Evolutionary conservation across 2,329 filamentous ascomycete species (phyloP), one percentile per base, ranked within the genome.

Genomic region (Penicillium frequentans): DNA sequence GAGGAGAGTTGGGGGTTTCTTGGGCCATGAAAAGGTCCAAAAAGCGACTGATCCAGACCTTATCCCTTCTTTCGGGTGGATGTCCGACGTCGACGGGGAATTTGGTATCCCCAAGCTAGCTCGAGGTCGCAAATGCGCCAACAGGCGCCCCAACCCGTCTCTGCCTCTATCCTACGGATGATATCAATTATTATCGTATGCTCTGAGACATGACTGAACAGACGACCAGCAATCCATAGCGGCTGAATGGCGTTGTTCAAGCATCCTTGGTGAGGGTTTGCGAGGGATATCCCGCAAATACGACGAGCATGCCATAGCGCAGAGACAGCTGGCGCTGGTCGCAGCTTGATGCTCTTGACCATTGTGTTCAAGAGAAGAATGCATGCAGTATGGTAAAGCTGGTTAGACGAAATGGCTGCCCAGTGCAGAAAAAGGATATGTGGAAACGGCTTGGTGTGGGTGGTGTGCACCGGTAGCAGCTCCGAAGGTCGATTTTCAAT

Each of bases 201-300:
- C 56, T 79, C 75, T 1, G 75, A 74, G 2, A 70, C 73, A 68
- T 86, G 83, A 53, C 79, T 84, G 43, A 86, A 74, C 0, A 84
- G 68, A 35, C 78, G 75, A 0, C 82, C 84, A 0, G 84, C 83
- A 13, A 86, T 75, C 79, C 81, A 85, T 0, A 85, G 71, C 1
- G 83, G 83, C 59, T 85, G 83, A 5, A 85, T 82, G 3, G 82
- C 81, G 63, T 86, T 85, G 58, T 82, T 85, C 33, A 84, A 64
- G 58, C 80, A 83, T 3, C 82, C 83, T 11, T 80, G 75, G 55
- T 86, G 82, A 4, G 78, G 79, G 56, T 86, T 86, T 3, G 82
- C 78, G 13, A 82, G 63, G 0, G 82, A 84, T 23, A 85, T 85
- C 2, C 82, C 83, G 55, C 82, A 84, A 31, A 85, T 78, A 14